Base-by-base conservation (phyloP, 2,329 filamentous ascomycete genomes). In the Cytospora leucostoma region DNA sequence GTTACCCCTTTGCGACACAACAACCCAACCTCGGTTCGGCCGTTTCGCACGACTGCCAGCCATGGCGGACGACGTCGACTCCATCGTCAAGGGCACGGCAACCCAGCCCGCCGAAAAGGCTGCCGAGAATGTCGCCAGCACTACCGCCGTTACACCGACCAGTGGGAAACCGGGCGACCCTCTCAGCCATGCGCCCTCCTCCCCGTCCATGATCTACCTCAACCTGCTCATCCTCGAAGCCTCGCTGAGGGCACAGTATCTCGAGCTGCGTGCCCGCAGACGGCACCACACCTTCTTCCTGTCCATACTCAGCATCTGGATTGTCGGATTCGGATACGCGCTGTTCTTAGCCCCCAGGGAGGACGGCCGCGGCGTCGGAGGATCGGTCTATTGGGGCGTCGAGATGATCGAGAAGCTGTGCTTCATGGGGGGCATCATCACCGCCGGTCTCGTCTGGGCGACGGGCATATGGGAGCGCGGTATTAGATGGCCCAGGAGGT, bases 201-300 rank as follows among this genome's bases (percentile, higher is more conserved):
- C 92, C 17, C 93, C 93, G 53, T 92, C 92, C 61, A 95, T 97
- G 81, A 97, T 99, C 73, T 99, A 99, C 79, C 88, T 99, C 71
- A 99, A 99, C 77, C 89, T 99, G 32, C 85, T 99, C 64, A 96
- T 99, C 71, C 91, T 99, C 76, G 95, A 99, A 76, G 93, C 92
- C 56, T 97, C 93, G 6, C 82, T 99, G 40, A 92, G 95, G 68
- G 89, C 92, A 32, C 95, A 99, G 72, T 98, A 96, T 77, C 87
- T 99, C 62, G 91, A 93, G 67, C 84, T 98, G 52, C 91, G 94
- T 64, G 91, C 93, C 54, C 89, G 95, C 50, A 86, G 93, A 55
- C 89, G 95, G 17, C 92, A 97, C 71, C 94, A 99, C 76, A 93
- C 92, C 2, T 96, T 98, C 77, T 96, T 98, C 72, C 81, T 98